Base-by-base conservation (phyloP, 2,329 filamentous ascomycete species). In the Aaosphaeria pasadenensis region DNA sequence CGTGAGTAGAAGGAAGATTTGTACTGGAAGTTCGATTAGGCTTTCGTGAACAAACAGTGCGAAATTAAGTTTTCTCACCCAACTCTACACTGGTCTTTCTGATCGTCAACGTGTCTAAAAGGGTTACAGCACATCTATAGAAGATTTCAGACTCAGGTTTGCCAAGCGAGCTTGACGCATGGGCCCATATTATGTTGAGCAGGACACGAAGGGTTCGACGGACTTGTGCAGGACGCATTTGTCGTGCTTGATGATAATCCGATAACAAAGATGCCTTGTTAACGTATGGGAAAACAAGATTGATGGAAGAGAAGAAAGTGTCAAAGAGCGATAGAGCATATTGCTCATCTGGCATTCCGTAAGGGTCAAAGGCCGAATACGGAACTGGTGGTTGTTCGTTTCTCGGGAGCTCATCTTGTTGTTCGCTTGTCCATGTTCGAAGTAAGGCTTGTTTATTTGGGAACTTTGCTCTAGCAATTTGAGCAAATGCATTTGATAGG, bases 1-100 rank as follows among this genome's bases (percentile, higher is more conserved):
- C 2, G 59, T 54, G 2, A 69, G 50, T 1, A 71, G 57, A 5
- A 71, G 55, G 17, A 71, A 44, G 1, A 62, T 53, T 49, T 70
- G 66, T 5, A 71, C 66, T 36, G 17, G 17, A 24, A 24, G 2
- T 24, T 24, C 17, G 17, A 36, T 36, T 36, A 13, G 33, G 33
- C 9, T 11, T 36, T 11, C 9, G 33, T 36, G 13, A 9, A 36
- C 33, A 13, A 36, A 11, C 9, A 36, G 13, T 36, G 33, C 33
- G 3, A 36, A 11, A 13, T 36, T 9, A 36, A 13, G 33, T 9
- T 36, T 11, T 11, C 9, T 36, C 33, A 36, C 33, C 33, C 62
- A 45, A 45, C 13, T 53, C 46, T 13, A 58, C 6, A 7, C 28
- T 42, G 7, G 48, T 43, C 7, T 53, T 51, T 31, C 48, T 53